phyloP scores from a whole-genome alignment of 768 basidiomycete genomes.

The Tricholoma sp. region DNA sequence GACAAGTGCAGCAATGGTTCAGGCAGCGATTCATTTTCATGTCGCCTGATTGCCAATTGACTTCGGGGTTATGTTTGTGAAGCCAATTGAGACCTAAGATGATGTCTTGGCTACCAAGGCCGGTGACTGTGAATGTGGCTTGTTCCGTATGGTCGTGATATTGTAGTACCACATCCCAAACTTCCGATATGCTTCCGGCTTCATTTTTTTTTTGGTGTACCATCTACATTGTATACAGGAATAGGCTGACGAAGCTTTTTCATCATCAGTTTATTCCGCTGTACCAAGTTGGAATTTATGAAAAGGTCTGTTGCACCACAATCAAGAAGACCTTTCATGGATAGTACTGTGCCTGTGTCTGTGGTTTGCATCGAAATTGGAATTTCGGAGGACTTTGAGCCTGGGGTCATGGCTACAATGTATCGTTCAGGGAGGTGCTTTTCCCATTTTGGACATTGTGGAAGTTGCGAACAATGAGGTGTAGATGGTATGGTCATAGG shows the following conservation, averaged over 20 bases:
- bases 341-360: background rate
- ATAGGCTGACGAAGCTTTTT: slow-evolving; percentile 6
- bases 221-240: slow-evolving; percentile 18
- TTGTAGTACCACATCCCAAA: slow-evolving; percentile 1
- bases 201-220: slow-evolving; percentile 13
- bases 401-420: background rate
- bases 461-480: too few relatives aligned
- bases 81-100: slow-evolving; percentile 14
- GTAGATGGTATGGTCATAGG: too few relatives aligned
- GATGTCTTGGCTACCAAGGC: background rate
- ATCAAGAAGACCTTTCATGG: background rate
- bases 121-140: background rate
- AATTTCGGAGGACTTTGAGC: background rate
- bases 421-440: background rate
- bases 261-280: background rate
- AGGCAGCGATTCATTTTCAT: background rate
- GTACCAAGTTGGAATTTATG: background rate
- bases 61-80: slow-evolving; percentile 13
- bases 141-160: slow-evolving; percentile 11
- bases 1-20: background rate
- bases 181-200: slow-evolving; percentile 13
- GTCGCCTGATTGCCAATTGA: slow-evolving; percentile 9
- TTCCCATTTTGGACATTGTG: background rate
- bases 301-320: background rate
- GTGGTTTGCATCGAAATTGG: background rate